phyloP scores from a whole-genome alignment of 148 eudicot genomes.

The Gaultheria prostrata region DNA sequence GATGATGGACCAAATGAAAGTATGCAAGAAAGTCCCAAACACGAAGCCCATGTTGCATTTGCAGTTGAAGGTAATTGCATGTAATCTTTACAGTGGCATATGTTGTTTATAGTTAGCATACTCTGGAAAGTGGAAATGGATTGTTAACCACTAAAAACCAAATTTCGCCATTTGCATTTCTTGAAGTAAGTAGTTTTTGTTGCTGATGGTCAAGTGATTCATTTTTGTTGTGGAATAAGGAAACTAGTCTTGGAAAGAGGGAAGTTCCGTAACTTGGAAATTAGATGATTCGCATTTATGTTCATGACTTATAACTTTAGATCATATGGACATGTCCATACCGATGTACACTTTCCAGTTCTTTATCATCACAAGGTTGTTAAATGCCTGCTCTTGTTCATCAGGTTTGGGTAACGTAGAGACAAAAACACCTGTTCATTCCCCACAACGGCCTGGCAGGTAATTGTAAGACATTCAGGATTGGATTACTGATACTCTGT shows the following conservation, averaged over 20 bases:
- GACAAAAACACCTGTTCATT: constrained; percentile 70
- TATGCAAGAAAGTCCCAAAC: constrained; percentile 30
- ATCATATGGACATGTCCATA: neutral
- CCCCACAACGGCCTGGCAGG: constrained; percentile 62
- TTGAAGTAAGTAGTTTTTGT: constrained; percentile 2
- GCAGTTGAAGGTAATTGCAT: constrained; percentile 59
- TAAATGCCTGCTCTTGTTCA: constrained; percentile 18
- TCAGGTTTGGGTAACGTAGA: constrained; percentile 76
- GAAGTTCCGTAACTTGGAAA: neutral
- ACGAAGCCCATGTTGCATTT: constrained; percentile 81
- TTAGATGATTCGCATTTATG: neutral
- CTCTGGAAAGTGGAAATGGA: neutral
- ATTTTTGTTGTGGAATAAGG: neutral
- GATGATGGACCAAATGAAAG: constrained; percentile 54
- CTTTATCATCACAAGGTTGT: neutral
- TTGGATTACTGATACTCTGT: neutral
- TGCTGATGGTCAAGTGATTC: neutral
- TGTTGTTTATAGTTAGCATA: neutral
- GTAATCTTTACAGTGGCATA: neutral
- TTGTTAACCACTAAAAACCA: neutral
- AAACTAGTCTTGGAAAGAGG: neutral
- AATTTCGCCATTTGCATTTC: neutral
- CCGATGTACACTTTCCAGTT: neutral
- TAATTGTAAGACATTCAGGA: constrained; percentile 26
- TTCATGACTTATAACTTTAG: neutral